A percentile compares a stretch with the other conserved stretches of the same genome.
These are phyloP conservation scores for Sedum album DNA, from an alignment of 164 flowering plant genomes.

Conservation along the genomic window DNA sequence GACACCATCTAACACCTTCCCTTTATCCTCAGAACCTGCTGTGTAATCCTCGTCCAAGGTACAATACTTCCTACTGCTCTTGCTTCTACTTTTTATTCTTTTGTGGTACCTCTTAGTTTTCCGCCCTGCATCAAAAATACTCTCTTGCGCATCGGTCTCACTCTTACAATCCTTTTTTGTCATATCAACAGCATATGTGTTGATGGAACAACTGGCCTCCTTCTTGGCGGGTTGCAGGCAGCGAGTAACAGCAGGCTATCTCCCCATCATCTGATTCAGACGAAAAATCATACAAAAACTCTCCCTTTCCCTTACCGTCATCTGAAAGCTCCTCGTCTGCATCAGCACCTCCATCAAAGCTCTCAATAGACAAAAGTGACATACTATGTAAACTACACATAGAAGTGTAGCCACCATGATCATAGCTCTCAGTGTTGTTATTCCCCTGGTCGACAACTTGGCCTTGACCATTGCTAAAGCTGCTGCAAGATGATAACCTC, in stretches of 20 bases:
- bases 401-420: constrained; percentile 11
- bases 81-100: constrained; percentile 1
- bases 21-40: constrained; percentile 7
- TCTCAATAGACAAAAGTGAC: constrained; percentile 36
- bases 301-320: constrained; percentile 14
- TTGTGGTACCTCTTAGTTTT: neutral
- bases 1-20: constrained; percentile 17
- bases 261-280: constrained; percentile 29
- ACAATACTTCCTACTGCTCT: neutral
- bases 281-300: neutral
- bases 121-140: neutral
- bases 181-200: neutral
- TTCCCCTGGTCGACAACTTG: constrained; percentile 15
- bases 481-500: constrained; percentile 35
- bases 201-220: neutral
- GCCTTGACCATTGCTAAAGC: constrained; percentile 14
- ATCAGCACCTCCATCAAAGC: constrained; percentile 32
- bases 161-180: constrained; percentile 36
- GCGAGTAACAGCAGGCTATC: constrained; percentile 13
- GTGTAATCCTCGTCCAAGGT: neutral
- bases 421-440: constrained; percentile 13
- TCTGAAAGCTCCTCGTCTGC: constrained; percentile 41
- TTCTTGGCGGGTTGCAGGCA: constrained; percentile 18
- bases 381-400: constrained; percentile 15
- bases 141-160: constrained; percentile 31